A percentile compares a stretch with the other conserved stretches of the same genome.
phyloP scores from a whole-genome alignment of 1,139 yeast species.

The Yamadazyma diddensiae region DNA sequence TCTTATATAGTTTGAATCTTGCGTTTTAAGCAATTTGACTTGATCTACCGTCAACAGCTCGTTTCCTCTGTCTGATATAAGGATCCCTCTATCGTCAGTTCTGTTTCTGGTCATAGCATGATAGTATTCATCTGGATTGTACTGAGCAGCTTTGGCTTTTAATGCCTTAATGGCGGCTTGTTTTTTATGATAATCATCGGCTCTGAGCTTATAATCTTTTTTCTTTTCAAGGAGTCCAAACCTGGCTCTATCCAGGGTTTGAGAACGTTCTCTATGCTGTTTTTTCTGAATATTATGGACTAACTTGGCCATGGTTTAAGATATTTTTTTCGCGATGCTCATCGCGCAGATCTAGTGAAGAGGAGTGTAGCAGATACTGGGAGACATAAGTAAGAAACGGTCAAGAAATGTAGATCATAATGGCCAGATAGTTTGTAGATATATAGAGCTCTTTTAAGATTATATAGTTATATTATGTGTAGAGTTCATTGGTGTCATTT shows the following conservation, averaged over 20 bases:
- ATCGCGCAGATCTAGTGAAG: too few relatives aligned
- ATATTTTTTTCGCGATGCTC: conserved; percentile 4
- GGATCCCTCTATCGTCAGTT: conserved; percentile 67
- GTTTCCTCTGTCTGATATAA: conserved; percentile 64
- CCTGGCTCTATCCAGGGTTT: conserved; percentile 66
- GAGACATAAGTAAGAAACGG: too few relatives aligned
- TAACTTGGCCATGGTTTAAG: conserved; percentile 70
- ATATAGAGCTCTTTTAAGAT: too few relatives aligned
- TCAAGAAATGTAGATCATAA: too few relatives aligned
- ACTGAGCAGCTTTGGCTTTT: conserved; percentile 63
- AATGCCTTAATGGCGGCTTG: conserved; percentile 80
- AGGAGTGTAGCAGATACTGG: neutral
- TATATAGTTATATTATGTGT: too few relatives aligned
- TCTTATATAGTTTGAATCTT: conserved; percentile 81
- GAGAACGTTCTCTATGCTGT: conserved; percentile 93
- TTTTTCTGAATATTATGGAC: conserved; percentile 92
- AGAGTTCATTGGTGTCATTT: too few relatives aligned
- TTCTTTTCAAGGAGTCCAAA: conserved; percentile 91
- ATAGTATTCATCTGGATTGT: conserved; percentile 96
- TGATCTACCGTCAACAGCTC: conserved; percentile 69
- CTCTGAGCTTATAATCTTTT: conserved; percentile 88
- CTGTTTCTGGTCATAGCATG: conserved; percentile 79
- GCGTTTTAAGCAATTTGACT: conserved; percentile 79
- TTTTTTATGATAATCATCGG: conserved; percentile 84
- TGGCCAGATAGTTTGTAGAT: too few relatives aligned